Conservation (phyloP, 768 basidiomycete species). For the Kwoniella dendrophila region DNA sequence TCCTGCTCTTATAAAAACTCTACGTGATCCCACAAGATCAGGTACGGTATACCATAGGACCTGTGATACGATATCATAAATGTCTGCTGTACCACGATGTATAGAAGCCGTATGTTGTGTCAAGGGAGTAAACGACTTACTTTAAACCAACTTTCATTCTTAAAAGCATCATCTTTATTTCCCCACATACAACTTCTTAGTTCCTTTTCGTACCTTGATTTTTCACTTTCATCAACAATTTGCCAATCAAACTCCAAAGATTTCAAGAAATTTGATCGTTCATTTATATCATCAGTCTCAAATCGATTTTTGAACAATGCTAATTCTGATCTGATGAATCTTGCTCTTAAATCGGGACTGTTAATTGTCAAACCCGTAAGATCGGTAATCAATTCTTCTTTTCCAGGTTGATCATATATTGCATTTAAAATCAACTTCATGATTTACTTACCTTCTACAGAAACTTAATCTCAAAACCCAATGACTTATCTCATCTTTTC, state of each 20-base stretch:
- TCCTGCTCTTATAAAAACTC: conserved; percentile 74
- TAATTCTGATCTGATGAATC: conserved; percentile 87
- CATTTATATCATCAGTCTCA: conserved; percentile 64
- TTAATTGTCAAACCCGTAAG: neutral
- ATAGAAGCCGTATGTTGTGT: neutral
- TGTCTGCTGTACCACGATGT: no score
- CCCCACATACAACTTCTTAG: conserved; percentile 61
- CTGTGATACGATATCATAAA: conserved; percentile 57
- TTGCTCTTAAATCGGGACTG: conserved; percentile 86
- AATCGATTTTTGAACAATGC: conserved; percentile 81
- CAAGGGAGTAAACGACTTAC: no score
- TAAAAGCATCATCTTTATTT: conserved; percentile 58
- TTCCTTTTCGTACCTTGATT: conserved; percentile 59
- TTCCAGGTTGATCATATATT: neutral
- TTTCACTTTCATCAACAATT: conserved; percentile 66
- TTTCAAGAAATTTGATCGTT: conserved; percentile 68
- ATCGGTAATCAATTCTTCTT: neutral
- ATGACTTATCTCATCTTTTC: conserved; percentile 85
- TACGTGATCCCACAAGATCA: conserved; percentile 80
- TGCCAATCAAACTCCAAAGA: conserved; percentile 58
- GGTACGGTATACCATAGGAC: conserved; percentile 96
- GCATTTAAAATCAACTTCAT: neutral
- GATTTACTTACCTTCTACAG: conserved; percentile 80
- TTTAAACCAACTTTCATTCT: conserved; percentile 73
- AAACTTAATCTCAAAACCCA: conserved; percentile 93